phyloP scores from a whole-genome alignment of 1,284 basidiomycete species.

The Ceratobasidium sp. region DNA sequence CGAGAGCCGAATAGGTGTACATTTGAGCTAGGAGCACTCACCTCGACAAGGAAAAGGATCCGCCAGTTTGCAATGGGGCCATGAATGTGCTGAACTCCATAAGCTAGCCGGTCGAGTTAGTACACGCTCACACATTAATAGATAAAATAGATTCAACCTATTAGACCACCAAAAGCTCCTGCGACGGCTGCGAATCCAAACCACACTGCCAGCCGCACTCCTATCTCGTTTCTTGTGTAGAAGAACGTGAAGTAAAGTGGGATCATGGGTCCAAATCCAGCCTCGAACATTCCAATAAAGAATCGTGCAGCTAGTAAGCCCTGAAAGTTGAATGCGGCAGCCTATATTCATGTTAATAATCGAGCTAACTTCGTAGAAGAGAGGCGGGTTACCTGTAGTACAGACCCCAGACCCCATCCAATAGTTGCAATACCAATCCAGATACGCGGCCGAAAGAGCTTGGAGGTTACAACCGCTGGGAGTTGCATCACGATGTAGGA shows the following conservation, averaged over 20 bases:
- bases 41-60: constrained; percentile 82
- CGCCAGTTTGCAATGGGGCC: constrained; percentile 68
- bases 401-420: constrained; percentile 78
- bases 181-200: constrained; percentile 84
- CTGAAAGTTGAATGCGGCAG: constrained; percentile 69
- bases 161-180: constrained; percentile 75
- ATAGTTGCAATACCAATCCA: constrained; percentile 77
- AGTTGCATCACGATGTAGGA: constrained; percentile 79
- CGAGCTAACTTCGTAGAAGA: not conserved
- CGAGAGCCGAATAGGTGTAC: constrained; percentile 22
- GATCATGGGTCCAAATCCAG: constrained; percentile 78
- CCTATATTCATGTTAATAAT: constrained; percentile 57
- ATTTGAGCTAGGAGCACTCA: constrained; percentile 54
- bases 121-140: too few relatives aligned
- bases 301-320: constrained; percentile 71
- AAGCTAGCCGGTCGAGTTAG: constrained; percentile 51
- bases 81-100: constrained; percentile 41
- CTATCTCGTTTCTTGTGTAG: constrained; percentile 80
- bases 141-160: not conserved
- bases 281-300: constrained; percentile 77
- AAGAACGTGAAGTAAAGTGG: constrained; percentile 81
- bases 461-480: constrained; percentile 75
- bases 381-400: constrained; percentile 67
- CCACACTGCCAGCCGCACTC: constrained; percentile 80
- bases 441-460: constrained; percentile 72